A percentile compares a stretch with the other conserved stretches of the same genome.
Conservation (phyloP, 2,329 filamentous ascomycete genomes). For the Parascedosporium putredinis region DNA sequence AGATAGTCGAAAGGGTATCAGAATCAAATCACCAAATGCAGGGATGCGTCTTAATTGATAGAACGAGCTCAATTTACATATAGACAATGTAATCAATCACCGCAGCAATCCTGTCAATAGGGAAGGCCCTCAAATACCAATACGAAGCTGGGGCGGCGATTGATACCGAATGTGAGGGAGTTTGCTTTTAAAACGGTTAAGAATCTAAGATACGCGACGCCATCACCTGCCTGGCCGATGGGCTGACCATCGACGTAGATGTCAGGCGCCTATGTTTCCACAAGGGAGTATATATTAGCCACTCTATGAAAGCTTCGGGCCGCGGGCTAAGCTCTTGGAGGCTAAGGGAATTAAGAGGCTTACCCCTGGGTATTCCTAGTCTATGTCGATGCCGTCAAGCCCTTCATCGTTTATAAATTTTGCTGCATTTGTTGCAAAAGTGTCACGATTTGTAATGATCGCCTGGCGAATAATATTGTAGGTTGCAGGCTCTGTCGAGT, state of each 20-base stretch:
- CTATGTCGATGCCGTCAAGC: conserved; percentile 20
- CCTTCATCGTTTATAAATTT: conserved; percentile 21
- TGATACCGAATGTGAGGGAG: conserved; percentile 10
- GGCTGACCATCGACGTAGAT: conserved; percentile 10
- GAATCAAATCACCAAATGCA: neutral
- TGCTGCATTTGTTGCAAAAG: conserved; percentile 18
- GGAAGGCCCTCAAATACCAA: neutral
- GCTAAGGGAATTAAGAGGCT: neutral
- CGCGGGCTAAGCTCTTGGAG: neutral
- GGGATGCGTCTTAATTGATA: neutral
- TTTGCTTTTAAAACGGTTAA: conserved; percentile 15
- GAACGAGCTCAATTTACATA: neutral
- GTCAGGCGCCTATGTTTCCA: conserved; percentile 12
- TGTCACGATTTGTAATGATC: conserved; percentile 19
- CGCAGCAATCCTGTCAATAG: neutral
- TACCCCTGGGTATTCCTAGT: conserved; percentile 25
- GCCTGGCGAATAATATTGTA: conserved; percentile 23
- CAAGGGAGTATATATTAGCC: conserved; percentile 15
- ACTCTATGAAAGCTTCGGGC: neutral
- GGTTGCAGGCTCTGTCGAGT: conserved; percentile 21
- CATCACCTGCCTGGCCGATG: conserved; percentile 14
- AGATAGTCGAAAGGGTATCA: neutral
- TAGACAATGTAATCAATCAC: neutral
- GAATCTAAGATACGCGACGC: conserved; percentile 20
- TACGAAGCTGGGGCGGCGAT: neutral